A percentile compares a stretch with the other conserved stretches of the same genome.
Evolutionary conservation across 225 moss, liverwort and hornwort genomes (phyloP).

Genomic region (Rhytidiadelphus loreus): DNA sequence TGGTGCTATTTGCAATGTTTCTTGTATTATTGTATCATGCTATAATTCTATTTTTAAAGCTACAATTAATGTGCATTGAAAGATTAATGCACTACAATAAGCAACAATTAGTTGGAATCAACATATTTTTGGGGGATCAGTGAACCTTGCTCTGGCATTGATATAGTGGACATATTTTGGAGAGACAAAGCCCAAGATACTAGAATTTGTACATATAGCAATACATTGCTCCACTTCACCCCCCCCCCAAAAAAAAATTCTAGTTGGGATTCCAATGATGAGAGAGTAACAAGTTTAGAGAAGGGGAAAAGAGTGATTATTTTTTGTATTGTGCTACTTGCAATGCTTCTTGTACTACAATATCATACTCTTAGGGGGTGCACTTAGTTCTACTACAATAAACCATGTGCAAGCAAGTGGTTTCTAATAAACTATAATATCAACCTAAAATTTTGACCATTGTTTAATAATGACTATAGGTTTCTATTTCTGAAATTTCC

Average conservation of each 20-base stretch:
- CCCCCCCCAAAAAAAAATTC: no score
- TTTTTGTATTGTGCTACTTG: neutral
- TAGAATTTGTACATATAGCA: rapidly evolving
- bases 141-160: neutral
- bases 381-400: neutral
- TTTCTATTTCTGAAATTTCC: no score
- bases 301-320: neutral
- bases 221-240: rapidly evolving
- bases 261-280: neutral
- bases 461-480: no score
- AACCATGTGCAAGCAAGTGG: no score
- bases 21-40: neutral
- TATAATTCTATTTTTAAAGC: neutral
- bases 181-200: neutral
- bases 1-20: neutral
- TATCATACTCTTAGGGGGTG: neutral
- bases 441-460: no score
- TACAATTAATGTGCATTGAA: neutral
- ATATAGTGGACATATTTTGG: neutral
- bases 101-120: neutral
- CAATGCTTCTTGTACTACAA: neutral
- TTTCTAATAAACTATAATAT: no score
- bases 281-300: neutral
- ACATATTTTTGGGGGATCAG: neutral
- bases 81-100: neutral